These are phyloP conservation scores for Barbarea vulgaris DNA, from an alignment of 345 rosid species.

Conservation along the genomic window DNA sequence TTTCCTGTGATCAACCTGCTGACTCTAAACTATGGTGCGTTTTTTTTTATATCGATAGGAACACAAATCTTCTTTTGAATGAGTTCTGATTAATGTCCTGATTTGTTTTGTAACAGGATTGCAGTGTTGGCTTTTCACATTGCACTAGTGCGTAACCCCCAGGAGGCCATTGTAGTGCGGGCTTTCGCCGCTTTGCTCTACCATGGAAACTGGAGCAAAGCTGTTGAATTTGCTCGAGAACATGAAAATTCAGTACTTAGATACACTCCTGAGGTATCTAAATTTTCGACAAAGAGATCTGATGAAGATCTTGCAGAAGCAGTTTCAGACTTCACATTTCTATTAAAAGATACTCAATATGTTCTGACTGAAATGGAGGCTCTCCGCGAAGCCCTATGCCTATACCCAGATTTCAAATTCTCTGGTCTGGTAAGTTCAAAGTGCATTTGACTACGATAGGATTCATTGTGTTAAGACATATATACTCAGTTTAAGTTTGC, in stretches of 20 bases:
- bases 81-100: slow-evolving; percentile 20
- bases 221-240: slow-evolving; percentile 61
- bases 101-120: slow-evolving; percentile 54
- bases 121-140: slow-evolving; percentile 84
- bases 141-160: slow-evolving; percentile 75
- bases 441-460: slow-evolving; percentile 16
- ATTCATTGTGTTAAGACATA: neutral
- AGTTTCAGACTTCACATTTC: slow-evolving; percentile 56
- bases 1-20: slow-evolving; percentile 79
- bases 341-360: slow-evolving; percentile 50
- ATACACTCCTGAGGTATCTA: slow-evolving; percentile 64
- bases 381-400: slow-evolving; percentile 45
- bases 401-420: slow-evolving; percentile 45
- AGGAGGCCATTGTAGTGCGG: slow-evolving; percentile 64
- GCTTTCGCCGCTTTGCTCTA: slow-evolving; percentile 74
- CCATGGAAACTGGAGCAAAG: slow-evolving; percentile 72
- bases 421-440: slow-evolving; percentile 64
- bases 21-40: slow-evolving; percentile 72
- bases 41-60: slow-evolving; percentile 4
- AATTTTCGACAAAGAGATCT: slow-evolving; percentile 49
- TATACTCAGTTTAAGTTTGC: neutral
- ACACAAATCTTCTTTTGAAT: neutral
- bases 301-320: slow-evolving; percentile 63
- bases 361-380: slow-evolving; percentile 46
- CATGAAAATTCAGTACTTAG: slow-evolving; percentile 43